phyloP scores from a whole-genome alignment of 176 grass and related monocot genomes.

The Hordeum marinum region DNA sequence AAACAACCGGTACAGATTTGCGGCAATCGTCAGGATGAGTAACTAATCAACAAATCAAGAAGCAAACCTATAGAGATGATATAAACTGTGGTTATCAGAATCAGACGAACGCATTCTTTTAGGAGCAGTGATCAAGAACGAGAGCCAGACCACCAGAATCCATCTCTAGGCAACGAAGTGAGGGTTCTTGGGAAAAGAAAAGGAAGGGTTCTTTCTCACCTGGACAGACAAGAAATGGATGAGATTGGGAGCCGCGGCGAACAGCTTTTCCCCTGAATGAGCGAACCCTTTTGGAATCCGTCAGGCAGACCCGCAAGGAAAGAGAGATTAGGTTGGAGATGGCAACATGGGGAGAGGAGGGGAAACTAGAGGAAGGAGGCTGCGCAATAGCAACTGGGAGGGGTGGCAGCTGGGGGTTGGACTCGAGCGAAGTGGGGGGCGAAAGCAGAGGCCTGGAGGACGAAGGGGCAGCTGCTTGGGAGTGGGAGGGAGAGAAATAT shows the following conservation, averaged over 20 bases:
- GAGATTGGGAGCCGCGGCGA: background rate
- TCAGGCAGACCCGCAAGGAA: background rate
- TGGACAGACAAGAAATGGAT: background rate
- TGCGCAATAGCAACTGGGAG: background rate
- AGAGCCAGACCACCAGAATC: background rate
- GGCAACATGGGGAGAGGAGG: background rate
- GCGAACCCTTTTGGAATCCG: background rate
- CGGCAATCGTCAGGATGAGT: background rate
- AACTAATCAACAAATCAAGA: background rate
- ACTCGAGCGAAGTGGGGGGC: background rate
- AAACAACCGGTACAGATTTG: background rate
- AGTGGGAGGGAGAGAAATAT: no score
- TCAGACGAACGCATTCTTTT: background rate
- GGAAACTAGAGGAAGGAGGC: background rate
- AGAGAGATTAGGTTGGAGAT: background rate
- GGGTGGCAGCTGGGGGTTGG: background rate
- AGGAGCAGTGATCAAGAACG: background rate
- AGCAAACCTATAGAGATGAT: background rate
- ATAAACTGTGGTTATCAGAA: background rate
- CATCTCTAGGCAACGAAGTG: background rate
- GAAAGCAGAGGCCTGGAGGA: background rate
- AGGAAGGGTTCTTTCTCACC: slow-evolving; percentile 8
- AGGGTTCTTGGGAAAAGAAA: no score
- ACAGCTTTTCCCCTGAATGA: background rate
- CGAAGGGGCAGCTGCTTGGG: no score